Conservation (phyloP, 495 filamentous ascomycete genomes). For the Aspergillus affinis region DNA sequence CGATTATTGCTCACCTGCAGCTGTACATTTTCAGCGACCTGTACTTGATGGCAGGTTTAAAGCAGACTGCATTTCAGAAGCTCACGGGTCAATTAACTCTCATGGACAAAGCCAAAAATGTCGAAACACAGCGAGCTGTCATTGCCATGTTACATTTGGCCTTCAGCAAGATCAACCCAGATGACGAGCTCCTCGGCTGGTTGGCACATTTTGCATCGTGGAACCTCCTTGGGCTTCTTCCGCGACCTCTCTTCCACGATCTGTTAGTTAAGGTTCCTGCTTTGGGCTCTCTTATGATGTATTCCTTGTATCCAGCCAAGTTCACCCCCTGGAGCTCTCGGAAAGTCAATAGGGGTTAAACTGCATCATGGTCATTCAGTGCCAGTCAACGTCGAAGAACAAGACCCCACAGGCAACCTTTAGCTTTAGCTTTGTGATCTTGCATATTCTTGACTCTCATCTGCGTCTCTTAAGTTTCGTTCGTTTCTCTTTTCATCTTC, state of each 20-base stretch:
- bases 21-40: background rate
- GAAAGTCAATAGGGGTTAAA: background rate
- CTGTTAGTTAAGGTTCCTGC: background rate
- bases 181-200: background rate
- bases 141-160: background rate
- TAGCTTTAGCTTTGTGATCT: too few species aligned
- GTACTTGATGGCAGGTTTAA: background rate
- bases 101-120: background rate
- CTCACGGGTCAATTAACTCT: background rate
- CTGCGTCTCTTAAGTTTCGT: too few species aligned
- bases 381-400: background rate
- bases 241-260: background rate
- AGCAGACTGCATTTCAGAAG: background rate
- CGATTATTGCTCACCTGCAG: background rate
- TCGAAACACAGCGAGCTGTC: background rate
- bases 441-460: too few species aligned
- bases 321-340: background rate
- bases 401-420: background rate
- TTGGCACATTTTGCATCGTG: background rate
- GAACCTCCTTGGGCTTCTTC: background rate
- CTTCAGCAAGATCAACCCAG: background rate
- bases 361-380: background rate
- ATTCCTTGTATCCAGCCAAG: background rate
- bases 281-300: background rate
- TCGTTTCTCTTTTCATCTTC: too few species aligned